Evolutionary conservation across 2,329 filamentous ascomycete species (phyloP), one percentile per base, ranked within the genome.

Genomic region (Ceratocystis lukuohia): DNA sequence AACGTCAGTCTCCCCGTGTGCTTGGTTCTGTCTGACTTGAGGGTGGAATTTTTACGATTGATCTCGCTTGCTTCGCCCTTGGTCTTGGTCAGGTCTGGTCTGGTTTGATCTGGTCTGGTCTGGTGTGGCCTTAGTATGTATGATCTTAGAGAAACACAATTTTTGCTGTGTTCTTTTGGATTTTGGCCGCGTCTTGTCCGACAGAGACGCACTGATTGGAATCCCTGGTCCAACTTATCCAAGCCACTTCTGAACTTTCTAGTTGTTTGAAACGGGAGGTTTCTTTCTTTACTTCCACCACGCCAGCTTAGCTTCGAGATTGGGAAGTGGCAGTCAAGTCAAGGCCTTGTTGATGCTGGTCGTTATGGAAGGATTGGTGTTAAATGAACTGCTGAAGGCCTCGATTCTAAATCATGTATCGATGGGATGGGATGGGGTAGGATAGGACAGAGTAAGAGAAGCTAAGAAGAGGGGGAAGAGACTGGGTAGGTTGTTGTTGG

Each of bases 181-280:
- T 65, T 65, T 65, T 57, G 48, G 48, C 46, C 62, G 62, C 62
- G 48, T 65, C 37, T 65, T 65, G 63, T 65, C 63, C n/a, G 63
- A 65, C 63, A 65, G 62, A 64, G 46, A 37, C 63, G 48, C 50
- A 57, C 37, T 65, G 63, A 46, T 65, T 41, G 37, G 63, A 44
- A 65, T 50, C 63, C 63, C 63, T 65, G 63, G 50, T 45, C 48
- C 37, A 48, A 56, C 50, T 12, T 65, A 30, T 20, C 53, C 33
- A 44, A 56, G 50, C 63, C 63, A 45, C 63, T 59, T 65, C 63
- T 25, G 17, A 22, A 44, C 44, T 45, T 22, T 28, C n/a, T 59
- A 56, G 37, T 44, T 59, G 30, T 5, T 37, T 50, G 33, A 50
- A 45, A 65, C 25, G 61, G 15, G 30, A 57, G 61, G 41, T 45